phyloP scores from a whole-genome alignment of 1,284 basidiomycete genomes.

The Fomitiporia mediterranea region DNA sequence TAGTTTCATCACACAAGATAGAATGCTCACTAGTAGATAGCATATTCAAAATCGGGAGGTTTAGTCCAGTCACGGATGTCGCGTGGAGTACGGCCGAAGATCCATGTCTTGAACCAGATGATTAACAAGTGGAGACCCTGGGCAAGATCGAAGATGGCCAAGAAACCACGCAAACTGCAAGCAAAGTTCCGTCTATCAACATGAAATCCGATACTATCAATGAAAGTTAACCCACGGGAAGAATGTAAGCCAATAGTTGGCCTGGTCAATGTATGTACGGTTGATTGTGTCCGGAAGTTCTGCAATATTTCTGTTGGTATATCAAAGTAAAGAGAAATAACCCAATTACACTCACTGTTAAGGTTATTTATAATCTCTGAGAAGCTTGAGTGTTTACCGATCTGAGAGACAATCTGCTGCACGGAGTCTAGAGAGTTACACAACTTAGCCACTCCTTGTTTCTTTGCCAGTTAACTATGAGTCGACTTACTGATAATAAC shows the following conservation, averaged over 20 bases:
- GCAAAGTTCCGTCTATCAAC: constrained; percentile 5
- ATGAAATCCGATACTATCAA: too few relatives aligned
- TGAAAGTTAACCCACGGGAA: constrained; percentile 63
- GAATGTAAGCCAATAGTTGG: constrained; percentile 91
- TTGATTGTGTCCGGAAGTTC: constrained; percentile 71
- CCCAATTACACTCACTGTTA: constrained; percentile 53
- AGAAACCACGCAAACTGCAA: constrained; percentile 90
- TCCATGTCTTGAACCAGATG: constrained; percentile 75
- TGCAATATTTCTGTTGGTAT: constrained; percentile 30
- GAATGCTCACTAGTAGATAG: constrained; percentile 75
- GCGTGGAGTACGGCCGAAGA: constrained; percentile 91
- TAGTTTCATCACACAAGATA: neutral
- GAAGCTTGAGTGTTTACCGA: constrained; percentile 66
- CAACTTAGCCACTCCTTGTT: constrained; percentile 3
- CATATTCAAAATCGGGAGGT: constrained; percentile 89
- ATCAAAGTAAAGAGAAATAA: too few relatives aligned
- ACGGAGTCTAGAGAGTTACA: constrained; percentile 46
- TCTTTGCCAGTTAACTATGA: neutral
- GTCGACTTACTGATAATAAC: constrained; percentile 72
- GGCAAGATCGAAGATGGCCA: constrained; percentile 91
- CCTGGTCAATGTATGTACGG: constrained; percentile 76
- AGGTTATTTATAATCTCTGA: constrained; percentile 63
- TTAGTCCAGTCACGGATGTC: constrained; percentile 96
- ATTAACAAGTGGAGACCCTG: constrained; percentile 89
- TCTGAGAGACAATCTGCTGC: constrained; percentile 59